Base-by-base conservation (phyloP, 352 stramenopile species). In the Globisporangium ultimum region DNA sequence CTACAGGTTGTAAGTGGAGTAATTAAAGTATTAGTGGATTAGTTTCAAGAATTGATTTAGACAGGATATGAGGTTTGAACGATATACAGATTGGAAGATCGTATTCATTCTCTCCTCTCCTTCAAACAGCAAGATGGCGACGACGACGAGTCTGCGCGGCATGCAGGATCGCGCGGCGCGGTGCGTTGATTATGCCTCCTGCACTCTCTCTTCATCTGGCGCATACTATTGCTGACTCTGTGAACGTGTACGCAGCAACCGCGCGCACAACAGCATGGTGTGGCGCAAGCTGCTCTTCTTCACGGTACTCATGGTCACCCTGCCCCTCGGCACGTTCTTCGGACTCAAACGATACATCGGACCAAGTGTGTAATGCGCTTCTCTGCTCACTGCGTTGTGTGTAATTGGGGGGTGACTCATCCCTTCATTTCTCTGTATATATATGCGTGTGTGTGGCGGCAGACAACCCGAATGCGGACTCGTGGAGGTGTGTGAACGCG, bases 221-320 rank as follows among this genome's bases (percentile, higher is more conserved):
- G 11, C 10, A 18, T 28, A 22, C 11, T 59, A 48, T n/a, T 59
- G 0, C 50, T 63, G 42, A 60, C 24, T 12, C 11, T 57, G 18
- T 46, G 13, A 22, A 42, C 18, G 45, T 45, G 22, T 14, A 2
- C 15, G 57, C 48, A 93, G 84, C 51, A 87, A 93, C 58, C 79
- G 74, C 48, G 75, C 63, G 21, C 84, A 91, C 62, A 93, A 93
- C 55, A 71, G 68, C 20, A 78, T 79, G 66, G 84, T 91, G 34
- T 76, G 84, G 52, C 74, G 72, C 50, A 94, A 94, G 65, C 67
- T 94, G 45, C 67, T 69, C 22, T 64, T 82, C 48, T 94, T 90
- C 66, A 89, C 82, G 42, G 48, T 84, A 45, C 61, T 92, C 54
- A 94, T 94, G 80, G 51, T 80, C 17, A 58, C 66, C 40, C 63